Evolutionary conservation across 768 basidiomycete genomes (phyloP), one percentile per base, ranked within the genome.

Genomic region (Trametes cubensis): DNA sequence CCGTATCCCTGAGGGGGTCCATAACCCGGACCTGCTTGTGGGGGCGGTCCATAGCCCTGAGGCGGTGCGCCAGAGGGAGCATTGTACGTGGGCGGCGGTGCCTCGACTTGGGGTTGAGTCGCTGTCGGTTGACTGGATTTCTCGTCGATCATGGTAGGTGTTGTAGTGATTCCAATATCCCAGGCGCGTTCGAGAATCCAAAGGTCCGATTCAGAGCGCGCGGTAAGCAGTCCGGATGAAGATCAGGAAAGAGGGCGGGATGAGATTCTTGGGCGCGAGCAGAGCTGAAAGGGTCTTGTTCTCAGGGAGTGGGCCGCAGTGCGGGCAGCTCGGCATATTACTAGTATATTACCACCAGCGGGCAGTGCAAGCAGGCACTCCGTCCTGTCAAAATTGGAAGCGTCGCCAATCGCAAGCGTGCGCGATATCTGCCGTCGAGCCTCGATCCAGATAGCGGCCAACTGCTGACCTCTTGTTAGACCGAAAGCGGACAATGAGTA

Each of bases 121-220:
- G 46, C 2, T 25, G 38, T 11, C 28, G 28, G 28, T 28, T 28
- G 28, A 28, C 38, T 14, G 28, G 40, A 21, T 25, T 63, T 63
- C 46, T 63, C 62, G 45, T 63, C 52, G 7, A 58, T 58, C 62
- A 58, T 58, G 3, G 28, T 52, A 41, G 13, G 13, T 18, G 30
- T 44, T 18, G 20, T 14, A 15, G 55, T 38, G 20, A 28, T 2
- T 44, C 4, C 18, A 1, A n/a, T 7, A 44, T 18, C 18, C 2
- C 18, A 20, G 14, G 21, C 4, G 18, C 46, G 46, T 21, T 23
- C 2, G 46, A 14, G 23, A 3, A 26, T 21, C 15, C 18, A 21
- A 17, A 21, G 42, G 42, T n/a, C 42, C 42, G 34, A 38, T 40
- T 14, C n/a, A 28, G 23, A 40, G 18, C 4, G 25, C 18, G 34